These are phyloP conservation scores for Chaetothyriales sp. DNA, from an alignment of 2,329 filamentous ascomycete genomes.

Conservation along the genomic window DNA sequence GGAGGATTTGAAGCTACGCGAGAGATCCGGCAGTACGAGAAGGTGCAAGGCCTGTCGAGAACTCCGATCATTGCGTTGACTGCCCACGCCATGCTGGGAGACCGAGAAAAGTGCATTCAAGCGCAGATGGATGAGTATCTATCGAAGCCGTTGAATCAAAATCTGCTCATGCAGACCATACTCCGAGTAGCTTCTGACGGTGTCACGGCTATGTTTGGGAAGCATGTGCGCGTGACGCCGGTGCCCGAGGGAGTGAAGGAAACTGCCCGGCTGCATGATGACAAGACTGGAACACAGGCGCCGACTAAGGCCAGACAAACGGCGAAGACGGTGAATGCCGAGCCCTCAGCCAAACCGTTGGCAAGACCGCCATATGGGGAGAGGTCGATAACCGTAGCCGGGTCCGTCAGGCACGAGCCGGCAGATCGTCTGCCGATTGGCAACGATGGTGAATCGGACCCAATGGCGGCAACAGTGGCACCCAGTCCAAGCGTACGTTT, in stretches of 20 bases:
- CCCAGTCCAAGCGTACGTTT: neutral
- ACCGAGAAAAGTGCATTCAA: constrained; percentile 94
- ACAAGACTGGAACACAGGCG: constrained; percentile 9
- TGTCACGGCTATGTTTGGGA: constrained; percentile 52
- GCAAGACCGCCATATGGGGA: constrained; percentile 42
- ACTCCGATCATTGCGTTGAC: constrained; percentile 95
- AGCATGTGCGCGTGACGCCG: constrained; percentile 45
- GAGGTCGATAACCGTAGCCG: constrained; percentile 57
- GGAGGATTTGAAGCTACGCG: constrained; percentile 94
- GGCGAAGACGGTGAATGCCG: neutral
- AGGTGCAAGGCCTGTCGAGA: constrained; percentile 61
- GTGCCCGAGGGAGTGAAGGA: constrained; percentile 13
- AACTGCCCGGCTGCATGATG: constrained; percentile 8
- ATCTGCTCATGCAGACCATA: constrained; percentile 94
- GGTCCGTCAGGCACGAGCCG: constrained; percentile 41
- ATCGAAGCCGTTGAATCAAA: constrained; percentile 91
- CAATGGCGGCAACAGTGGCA: constrained; percentile 23
- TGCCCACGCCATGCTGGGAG: constrained; percentile 96
- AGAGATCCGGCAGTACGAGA: constrained; percentile 92
- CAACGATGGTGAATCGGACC: constrained; percentile 49
- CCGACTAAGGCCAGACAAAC: constrained; percentile 1
- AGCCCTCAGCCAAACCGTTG: neutral
- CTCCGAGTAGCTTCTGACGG: constrained; percentile 91
- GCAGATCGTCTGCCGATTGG: constrained; percentile 51
- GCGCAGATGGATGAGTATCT: constrained; percentile 99